Conservation (phyloP, 345 rosid genomes). For the Populus davidiana region DNA sequence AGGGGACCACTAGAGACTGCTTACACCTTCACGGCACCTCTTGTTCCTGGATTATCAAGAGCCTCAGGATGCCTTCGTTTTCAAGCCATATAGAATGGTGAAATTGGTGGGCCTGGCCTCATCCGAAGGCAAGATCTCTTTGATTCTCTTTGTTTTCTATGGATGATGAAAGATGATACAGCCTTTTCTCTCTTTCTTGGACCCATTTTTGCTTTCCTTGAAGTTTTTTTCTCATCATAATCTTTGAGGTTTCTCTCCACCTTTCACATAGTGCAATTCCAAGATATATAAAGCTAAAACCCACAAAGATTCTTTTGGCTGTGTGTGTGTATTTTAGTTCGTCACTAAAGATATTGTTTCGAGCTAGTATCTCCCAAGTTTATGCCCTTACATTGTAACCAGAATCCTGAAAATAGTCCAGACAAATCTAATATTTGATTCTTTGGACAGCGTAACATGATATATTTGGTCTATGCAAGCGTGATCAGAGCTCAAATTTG, state of each 20-base stretch:
- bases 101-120: slow-evolving; percentile 46
- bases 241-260: slow-evolving; percentile 13
- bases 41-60: slow-evolving; percentile 22
- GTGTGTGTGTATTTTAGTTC: slow-evolving; percentile 1
- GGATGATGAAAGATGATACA: slow-evolving; percentile 48
- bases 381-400: slow-evolving; percentile 19
- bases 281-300: slow-evolving; percentile 19
- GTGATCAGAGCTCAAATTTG: background rate
- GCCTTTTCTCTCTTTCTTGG: slow-evolving; percentile 49
- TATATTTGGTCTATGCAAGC: background rate
- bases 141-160: slow-evolving; percentile 52
- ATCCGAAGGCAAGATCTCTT: slow-evolving; percentile 51
- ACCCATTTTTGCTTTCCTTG: slow-evolving; percentile 26
- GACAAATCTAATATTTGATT: background rate
- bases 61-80: slow-evolving; percentile 31
- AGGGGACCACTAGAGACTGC: slow-evolving; percentile 33
- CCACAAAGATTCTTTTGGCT: slow-evolving; percentile 33
- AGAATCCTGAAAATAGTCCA: slow-evolving; percentile 28
- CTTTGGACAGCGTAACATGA: background rate
- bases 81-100: slow-evolving; percentile 37
- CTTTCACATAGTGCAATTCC: slow-evolving; percentile 23
- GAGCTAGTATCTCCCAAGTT: slow-evolving; percentile 14
- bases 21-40: slow-evolving; percentile 11
- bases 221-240: background rate
- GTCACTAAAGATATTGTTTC: slow-evolving; percentile 20